Evolutionary conservation across 2,329 filamentous ascomycete genomes (phyloP).

Genomic region (Beauveria sp.): DNA sequence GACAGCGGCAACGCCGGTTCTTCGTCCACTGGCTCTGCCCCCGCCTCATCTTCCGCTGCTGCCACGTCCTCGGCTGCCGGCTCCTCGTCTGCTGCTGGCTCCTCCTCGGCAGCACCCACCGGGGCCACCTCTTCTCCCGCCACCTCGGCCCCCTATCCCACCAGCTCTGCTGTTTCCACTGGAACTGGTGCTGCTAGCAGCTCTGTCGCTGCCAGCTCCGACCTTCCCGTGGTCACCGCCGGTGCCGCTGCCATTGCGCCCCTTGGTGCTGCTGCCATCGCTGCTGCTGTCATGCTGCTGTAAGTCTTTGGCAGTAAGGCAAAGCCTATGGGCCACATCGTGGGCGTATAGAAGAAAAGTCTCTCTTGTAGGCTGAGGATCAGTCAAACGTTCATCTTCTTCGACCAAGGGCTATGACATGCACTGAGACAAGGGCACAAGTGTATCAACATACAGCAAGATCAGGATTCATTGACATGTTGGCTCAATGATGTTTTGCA

Average conservation of each 20-base stretch:
- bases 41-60: not conserved
- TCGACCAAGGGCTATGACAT: not conserved
- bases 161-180: not conserved
- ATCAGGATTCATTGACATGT: not conserved
- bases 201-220: not conserved
- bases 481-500: not conserved
- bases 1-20: slow-evolving; percentile 4
- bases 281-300: slow-evolving; percentile 2
- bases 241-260: slow-evolving; percentile 7
- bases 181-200: not conserved
- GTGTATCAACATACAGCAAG: not conserved
- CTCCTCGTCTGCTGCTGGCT: not conserved
- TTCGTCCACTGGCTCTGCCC: not conserved
- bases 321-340: too few species aligned
- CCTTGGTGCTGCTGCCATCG: not conserved
- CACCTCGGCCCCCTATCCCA: not conserved
- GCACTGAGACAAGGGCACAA: not conserved
- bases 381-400: not conserved
- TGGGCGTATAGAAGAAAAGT: too few species aligned
- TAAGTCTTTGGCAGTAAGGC: not conserved
- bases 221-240: not conserved
- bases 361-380: not conserved
- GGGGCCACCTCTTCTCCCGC: not conserved
- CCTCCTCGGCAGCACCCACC: not conserved
- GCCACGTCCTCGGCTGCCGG: not conserved